Conservation (phyloP, 176 grass and related monocot genomes). For the Areca catechu region DNA sequence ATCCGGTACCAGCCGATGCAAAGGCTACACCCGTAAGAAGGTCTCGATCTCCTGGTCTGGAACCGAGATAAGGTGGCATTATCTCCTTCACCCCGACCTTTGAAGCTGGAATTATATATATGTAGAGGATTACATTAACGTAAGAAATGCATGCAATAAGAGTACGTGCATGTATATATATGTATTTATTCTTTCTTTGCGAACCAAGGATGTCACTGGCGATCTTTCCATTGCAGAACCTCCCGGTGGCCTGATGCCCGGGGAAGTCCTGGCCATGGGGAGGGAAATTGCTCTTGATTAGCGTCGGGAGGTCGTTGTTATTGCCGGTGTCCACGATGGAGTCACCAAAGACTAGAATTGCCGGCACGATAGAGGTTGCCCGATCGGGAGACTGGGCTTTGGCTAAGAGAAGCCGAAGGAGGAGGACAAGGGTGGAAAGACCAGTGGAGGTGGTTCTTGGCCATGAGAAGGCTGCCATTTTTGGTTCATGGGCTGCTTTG, state of each 20-base stretch:
- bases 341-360: conserved; percentile 64
- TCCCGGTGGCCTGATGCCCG: conserved; percentile 44
- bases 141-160: no score
- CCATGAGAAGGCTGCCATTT: no score
- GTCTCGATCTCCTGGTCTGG: conserved; percentile 25
- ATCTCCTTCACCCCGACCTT: conserved; percentile 37
- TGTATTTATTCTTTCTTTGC: no score
- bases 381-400: no score
- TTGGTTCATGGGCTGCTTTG: no score
- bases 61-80: conserved; percentile 65
- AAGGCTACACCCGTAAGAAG: conserved; percentile 56
- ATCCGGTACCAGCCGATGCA: conserved; percentile 65
- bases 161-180: no score
- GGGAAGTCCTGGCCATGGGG: conserved; percentile 57
- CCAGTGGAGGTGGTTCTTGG: no score
- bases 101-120: conserved; percentile 15
- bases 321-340: conserved; percentile 75
- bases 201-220: conserved; percentile 50
- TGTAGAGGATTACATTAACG: not conserved
- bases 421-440: no score
- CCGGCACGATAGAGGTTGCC: conserved; percentile 12
- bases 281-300: conserved; percentile 57
- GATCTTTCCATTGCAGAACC: conserved; percentile 76
- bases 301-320: conserved; percentile 60
- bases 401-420: no score